A percentile compares a stretch with the other conserved stretches of the same genome.
These are phyloP conservation scores for Lecanosticta acicola DNA, from an alignment of 2,329 filamentous ascomycete genomes.

Conservation along the genomic window DNA sequence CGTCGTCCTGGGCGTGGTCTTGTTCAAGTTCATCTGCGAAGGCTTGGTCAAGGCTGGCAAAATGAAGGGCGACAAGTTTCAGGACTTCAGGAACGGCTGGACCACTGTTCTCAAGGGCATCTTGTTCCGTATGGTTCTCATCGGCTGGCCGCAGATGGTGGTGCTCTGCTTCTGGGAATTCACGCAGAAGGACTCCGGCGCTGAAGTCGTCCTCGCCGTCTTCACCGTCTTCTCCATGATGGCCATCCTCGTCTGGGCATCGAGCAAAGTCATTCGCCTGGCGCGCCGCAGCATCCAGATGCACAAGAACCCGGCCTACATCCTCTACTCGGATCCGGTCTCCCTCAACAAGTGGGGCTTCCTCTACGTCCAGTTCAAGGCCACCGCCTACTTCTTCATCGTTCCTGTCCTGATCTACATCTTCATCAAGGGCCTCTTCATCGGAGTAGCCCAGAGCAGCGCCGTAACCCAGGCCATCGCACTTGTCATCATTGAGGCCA, in stretches of 20 bases:
- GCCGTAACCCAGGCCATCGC: constrained; percentile 73
- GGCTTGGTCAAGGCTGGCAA: constrained; percentile 65
- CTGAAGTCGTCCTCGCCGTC: constrained; percentile 78
- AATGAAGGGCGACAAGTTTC: constrained; percentile 80
- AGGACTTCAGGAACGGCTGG: constrained; percentile 93
- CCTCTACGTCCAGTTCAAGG: constrained; percentile 93
- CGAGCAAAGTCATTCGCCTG: constrained; percentile 82
- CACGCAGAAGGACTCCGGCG: constrained; percentile 75
- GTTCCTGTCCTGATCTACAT: constrained; percentile 72
- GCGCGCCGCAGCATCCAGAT: constrained; percentile 81
- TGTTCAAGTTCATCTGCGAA: constrained; percentile 80
- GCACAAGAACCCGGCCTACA: constrained; percentile 96
- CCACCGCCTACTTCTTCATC: constrained; percentile 93
- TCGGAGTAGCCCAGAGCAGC: constrained; percentile 69
- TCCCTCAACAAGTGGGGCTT: constrained; percentile 97
- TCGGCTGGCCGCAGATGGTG: constrained; percentile 86
- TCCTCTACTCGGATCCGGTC: constrained; percentile 91
- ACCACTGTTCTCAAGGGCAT: constrained; percentile 88
- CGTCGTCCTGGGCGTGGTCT: constrained; percentile 64
- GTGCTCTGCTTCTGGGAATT: constrained; percentile 93
- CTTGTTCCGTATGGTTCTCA: constrained; percentile 80
- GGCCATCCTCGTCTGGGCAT: constrained; percentile 74
- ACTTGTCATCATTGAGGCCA: constrained; percentile 75
- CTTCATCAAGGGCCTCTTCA: constrained; percentile 82
- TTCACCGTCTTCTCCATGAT: constrained; percentile 82